These are phyloP conservation scores for Wickerhamiella cacticola DNA, from an alignment of 805 yeast species.

Conservation along the genomic window DNA sequence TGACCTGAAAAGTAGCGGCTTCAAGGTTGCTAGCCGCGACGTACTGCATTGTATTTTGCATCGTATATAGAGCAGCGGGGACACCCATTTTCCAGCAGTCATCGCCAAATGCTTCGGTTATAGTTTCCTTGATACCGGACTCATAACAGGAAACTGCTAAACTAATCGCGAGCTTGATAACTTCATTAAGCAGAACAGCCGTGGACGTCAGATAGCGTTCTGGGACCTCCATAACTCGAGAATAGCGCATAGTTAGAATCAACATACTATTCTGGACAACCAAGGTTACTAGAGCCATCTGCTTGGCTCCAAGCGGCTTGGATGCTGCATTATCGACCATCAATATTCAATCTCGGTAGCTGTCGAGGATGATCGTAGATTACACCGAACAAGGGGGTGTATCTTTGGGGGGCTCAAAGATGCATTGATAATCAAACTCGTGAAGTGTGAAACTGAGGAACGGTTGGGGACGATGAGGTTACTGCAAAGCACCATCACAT, in stretches of 20 bases:
- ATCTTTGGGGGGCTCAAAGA: too few species aligned
- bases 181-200: slow-evolving; percentile 33
- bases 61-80: slow-evolving; percentile 33
- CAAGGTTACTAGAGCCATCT: slow-evolving; percentile 29
- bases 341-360: too few species aligned
- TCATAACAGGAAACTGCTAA: slow-evolving; percentile 21
- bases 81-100: slow-evolving; percentile 34
- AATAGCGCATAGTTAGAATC: slow-evolving; percentile 34
- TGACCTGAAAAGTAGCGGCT: slow-evolving; percentile 35
- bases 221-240: slow-evolving; percentile 32
- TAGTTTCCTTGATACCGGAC: slow-evolving; percentile 22
- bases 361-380: not conserved
- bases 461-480: too few species aligned
- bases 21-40: slow-evolving; percentile 34
- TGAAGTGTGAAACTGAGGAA: too few species aligned
- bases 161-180: slow-evolving; percentile 29
- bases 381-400: not conserved
- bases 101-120: slow-evolving; percentile 27
- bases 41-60: slow-evolving; percentile 33
- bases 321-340: not conserved
- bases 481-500: too few species aligned
- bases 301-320: slow-evolving; percentile 18
- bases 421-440: too few species aligned
- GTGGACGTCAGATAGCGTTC: slow-evolving; percentile 31
- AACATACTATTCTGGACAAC: slow-evolving; percentile 33